A percentile compares a stretch with the other conserved stretches of the same genome.
Evolutionary conservation across 148 eudicot genomes (phyloP).

Genomic region (Arctostaphylos glauca): DNA sequence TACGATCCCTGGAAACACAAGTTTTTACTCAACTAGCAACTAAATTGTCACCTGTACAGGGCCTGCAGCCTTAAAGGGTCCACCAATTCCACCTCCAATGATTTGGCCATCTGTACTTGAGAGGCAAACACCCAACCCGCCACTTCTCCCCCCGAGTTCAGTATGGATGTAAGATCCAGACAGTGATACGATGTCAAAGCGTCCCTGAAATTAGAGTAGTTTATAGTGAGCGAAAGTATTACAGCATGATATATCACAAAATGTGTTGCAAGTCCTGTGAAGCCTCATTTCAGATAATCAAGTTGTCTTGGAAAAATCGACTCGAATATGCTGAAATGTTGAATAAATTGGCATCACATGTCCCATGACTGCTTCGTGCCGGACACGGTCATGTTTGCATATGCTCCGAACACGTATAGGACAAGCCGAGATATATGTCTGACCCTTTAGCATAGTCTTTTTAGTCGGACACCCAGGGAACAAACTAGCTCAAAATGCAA

Average conservation of each 20-base stretch:
- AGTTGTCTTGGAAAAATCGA: neutral
- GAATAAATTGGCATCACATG: neutral
- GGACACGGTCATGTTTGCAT: neutral
- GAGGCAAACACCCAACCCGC: constrained; percentile 69
- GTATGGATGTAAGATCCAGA: constrained; percentile 64
- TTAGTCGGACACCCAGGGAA: neutral
- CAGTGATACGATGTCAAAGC: constrained; percentile 61
- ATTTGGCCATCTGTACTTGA: constrained; percentile 49
- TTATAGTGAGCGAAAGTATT: neutral
- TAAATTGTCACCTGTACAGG: constrained; percentile 55
- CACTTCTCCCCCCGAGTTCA: constrained; percentile 61
- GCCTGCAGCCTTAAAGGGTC: constrained; percentile 69
- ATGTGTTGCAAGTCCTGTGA: neutral
- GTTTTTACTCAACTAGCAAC: neutral
- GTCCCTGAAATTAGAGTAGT: constrained; percentile 46
- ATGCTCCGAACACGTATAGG: neutral
- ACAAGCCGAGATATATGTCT: neutral
- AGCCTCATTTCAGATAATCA: neutral
- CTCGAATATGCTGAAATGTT: neutral
- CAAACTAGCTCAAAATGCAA: constrained; percentile 2
- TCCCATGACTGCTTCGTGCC: neutral
- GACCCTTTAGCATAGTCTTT: neutral
- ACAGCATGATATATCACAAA: neutral
- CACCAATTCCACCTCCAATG: constrained; percentile 74
- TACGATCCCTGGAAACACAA: neutral